Conservation (phyloP, 768 basidiomycete genomes). For the Kwoniella europaea region DNA sequence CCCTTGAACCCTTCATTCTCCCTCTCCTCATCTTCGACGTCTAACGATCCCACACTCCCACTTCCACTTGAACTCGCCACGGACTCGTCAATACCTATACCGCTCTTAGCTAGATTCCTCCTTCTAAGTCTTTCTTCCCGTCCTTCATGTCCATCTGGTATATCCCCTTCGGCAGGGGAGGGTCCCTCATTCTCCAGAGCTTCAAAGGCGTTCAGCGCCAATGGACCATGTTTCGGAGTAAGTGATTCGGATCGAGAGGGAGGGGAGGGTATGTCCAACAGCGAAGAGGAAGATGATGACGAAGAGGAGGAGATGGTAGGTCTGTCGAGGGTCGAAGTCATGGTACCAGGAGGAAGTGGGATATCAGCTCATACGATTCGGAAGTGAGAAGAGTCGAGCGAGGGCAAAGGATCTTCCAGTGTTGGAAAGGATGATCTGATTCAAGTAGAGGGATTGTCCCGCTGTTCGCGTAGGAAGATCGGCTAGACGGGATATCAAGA, state of each 20-base stretch:
- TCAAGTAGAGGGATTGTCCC: too few relatives aligned
- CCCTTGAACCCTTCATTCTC: background rate
- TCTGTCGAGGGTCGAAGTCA: background rate
- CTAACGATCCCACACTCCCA: too few relatives aligned
- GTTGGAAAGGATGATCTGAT: too few relatives aligned
- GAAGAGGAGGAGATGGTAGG: conserved; percentile 4
- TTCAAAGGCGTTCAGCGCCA: conserved; percentile 24
- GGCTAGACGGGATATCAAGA: too few relatives aligned
- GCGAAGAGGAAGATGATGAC: conserved; percentile 5
- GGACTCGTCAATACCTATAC: conserved; percentile 20
- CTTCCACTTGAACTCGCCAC: background rate
- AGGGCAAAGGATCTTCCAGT: too few relatives aligned
- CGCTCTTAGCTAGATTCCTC: conserved; percentile 7
- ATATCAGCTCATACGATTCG: background rate
- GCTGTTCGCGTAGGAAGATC: too few relatives aligned
- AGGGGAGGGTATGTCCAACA: background rate
- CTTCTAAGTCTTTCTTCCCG: conserved; percentile 17
- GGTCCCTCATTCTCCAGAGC: conserved; percentile 8
- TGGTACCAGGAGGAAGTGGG: background rate
- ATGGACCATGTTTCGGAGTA: conserved; percentile 16
- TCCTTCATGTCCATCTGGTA: background rate
- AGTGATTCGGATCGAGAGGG: conserved; percentile 10
- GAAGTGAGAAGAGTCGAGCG: too few relatives aligned
- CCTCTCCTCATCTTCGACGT: background rate
- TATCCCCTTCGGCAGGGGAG: background rate